These are phyloP conservation scores for Aspergillus ochraceus DNA, from an alignment of 2,329 filamentous ascomycete genomes.

Conservation along the genomic window DNA sequence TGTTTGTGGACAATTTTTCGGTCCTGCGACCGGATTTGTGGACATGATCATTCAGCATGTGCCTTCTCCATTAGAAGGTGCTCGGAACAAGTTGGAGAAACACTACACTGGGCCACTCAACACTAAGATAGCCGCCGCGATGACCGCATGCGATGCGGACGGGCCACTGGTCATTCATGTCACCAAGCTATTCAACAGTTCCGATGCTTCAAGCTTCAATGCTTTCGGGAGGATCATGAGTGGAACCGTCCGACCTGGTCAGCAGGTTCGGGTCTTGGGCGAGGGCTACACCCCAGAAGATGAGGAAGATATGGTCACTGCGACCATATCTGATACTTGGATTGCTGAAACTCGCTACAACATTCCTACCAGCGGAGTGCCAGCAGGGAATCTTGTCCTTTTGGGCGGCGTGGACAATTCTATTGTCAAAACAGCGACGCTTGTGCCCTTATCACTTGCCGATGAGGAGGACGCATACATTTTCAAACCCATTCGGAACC, in stretches of 20 bases:
- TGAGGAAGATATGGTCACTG: constrained; percentile 92
- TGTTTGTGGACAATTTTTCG: constrained; percentile 95
- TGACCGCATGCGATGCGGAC: constrained; percentile 81
- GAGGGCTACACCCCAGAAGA: constrained; percentile 96
- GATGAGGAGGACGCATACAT: constrained; percentile 93
- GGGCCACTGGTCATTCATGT: constrained; percentile 89
- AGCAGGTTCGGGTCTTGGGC: constrained; percentile 85
- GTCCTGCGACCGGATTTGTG: constrained; percentile 82
- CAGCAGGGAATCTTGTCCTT: constrained; percentile 91
- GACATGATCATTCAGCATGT: constrained; percentile 93
- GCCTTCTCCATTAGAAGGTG: constrained; percentile 79
- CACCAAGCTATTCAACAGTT: constrained; percentile 87
- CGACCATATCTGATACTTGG: constrained; percentile 81
- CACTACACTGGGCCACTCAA: constrained; percentile 93
- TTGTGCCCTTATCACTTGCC: constrained; percentile 76
- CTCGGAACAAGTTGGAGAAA: constrained; percentile 72
- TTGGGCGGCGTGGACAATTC: constrained; percentile 93
- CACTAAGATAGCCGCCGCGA: constrained; percentile 74
- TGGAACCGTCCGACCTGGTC: constrained; percentile 78
- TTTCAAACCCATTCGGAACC: constrained; percentile 88
- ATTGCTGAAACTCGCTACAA: constrained; percentile 93
- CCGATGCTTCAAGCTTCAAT: constrained; percentile 87
- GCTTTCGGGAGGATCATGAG: constrained; percentile 91
- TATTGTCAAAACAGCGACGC: constrained; percentile 94
- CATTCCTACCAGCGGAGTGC: constrained; percentile 85